These are phyloP conservation scores for Fusarium foetens DNA, from an alignment of 2,329 filamentous ascomycete species.

Conservation along the genomic window DNA sequence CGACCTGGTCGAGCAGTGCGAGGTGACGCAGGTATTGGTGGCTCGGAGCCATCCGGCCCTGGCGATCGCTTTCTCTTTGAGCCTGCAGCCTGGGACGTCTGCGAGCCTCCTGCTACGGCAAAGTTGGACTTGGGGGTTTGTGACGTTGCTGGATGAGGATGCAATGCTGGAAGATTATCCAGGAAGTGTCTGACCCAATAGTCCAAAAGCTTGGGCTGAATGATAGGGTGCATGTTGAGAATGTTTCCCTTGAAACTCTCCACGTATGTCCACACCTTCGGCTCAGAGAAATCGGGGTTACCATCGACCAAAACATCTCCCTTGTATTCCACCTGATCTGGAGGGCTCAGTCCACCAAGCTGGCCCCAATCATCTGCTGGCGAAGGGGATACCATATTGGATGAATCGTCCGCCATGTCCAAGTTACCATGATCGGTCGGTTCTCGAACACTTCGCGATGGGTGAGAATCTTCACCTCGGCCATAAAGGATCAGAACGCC, in stretches of 20 bases:
- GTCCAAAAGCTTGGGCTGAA: constrained; percentile 64
- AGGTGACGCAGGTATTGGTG: constrained; percentile 43
- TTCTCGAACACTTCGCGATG: constrained; percentile 60
- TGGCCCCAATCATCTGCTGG: constrained; percentile 69
- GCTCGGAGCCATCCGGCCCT: constrained; percentile 49
- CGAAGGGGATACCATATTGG: constrained; percentile 63
- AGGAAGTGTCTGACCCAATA: constrained; percentile 65
- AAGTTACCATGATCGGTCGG: constrained; percentile 50
- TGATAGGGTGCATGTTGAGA: constrained; percentile 72
- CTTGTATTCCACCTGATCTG: constrained; percentile 53
- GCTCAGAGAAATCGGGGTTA: constrained; percentile 64
- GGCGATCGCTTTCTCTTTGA: constrained; percentile 70
- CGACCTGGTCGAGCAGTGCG: constrained; percentile 65
- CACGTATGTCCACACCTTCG: constrained; percentile 64
- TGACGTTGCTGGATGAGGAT: constrained; percentile 40
- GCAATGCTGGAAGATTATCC: constrained; percentile 54
- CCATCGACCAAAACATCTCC: constrained; percentile 55
- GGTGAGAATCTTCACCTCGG: constrained; percentile 77
- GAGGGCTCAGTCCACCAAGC: constrained; percentile 61
- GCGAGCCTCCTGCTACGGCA: constrained; percentile 44
- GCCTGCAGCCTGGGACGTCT: constrained; percentile 45
- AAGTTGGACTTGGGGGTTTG: constrained; percentile 48
- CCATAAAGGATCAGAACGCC: constrained; percentile 81
- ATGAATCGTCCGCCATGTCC: constrained; percentile 60
- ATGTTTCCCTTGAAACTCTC: constrained; percentile 69